Evolutionary conservation across 805 yeast genomes (phyloP).

Genomic region (Metschnikowia colocasiae): DNA sequence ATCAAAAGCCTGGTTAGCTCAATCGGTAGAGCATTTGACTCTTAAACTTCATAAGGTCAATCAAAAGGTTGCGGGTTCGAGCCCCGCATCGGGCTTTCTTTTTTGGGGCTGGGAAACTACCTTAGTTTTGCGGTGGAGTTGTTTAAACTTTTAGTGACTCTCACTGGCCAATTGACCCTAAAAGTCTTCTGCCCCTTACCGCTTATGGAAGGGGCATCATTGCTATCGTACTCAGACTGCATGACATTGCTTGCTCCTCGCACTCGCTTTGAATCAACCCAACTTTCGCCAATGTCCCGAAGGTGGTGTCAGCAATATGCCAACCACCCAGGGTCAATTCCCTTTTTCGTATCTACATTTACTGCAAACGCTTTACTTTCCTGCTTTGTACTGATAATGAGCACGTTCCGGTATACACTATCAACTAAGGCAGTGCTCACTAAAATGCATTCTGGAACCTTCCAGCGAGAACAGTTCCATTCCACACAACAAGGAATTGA

Average conservation of each 20-base stretch:
- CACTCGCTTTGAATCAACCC: background rate
- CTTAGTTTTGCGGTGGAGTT: too few species aligned
- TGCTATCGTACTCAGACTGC: background rate
- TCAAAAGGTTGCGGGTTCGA: slow-evolving; percentile 26
- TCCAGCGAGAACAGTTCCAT: background rate
- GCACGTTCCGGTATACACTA: background rate
- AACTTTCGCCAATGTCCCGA: background rate
- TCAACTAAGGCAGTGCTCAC: background rate
- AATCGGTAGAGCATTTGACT: slow-evolving; percentile 25
- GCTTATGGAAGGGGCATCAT: too few species aligned
- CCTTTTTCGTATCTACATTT: too few species aligned
- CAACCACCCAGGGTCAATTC: too few species aligned
- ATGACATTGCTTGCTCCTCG: background rate
- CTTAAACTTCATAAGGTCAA: slow-evolving; percentile 21
- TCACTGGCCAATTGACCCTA: too few species aligned
- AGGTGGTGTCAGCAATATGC: background rate
- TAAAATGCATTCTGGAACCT: slow-evolving; percentile 1
- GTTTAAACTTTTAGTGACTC: too few species aligned
- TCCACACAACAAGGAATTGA: background rate
- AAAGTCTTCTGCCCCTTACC: too few species aligned
- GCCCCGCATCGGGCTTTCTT: slow-evolving; percentile 25
- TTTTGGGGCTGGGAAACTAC: too few species aligned
- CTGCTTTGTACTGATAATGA: background rate
- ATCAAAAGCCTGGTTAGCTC: slow-evolving; percentile 20
- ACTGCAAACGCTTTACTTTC: background rate